phyloP scores from a whole-genome alignment of 768 basidiomycete genomes.

The Termitomyces sp. region DNA sequence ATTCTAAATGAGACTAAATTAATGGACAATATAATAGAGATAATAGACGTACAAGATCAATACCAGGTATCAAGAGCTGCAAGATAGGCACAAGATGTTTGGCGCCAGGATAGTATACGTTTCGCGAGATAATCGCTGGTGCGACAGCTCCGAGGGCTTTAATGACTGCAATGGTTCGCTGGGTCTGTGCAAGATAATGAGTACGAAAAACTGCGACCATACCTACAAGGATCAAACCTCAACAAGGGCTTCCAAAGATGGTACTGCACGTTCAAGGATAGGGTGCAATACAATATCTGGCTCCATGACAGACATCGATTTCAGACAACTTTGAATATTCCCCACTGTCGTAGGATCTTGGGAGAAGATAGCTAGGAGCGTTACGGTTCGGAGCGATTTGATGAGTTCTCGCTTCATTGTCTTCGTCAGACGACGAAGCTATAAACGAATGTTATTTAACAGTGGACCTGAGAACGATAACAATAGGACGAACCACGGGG shows the following conservation, averaged over 20 bases:
- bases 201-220: not conserved
- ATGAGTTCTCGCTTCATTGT: slow-evolving; percentile 82
- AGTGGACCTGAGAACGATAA: not conserved
- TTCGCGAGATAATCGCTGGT: slow-evolving; percentile 72
- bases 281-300: slow-evolving; percentile 81
- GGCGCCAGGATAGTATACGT: slow-evolving; percentile 76
- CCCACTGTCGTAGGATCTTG: slow-evolving; percentile 68
- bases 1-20: slow-evolving; percentile 37
- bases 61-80: slow-evolving; percentile 77
- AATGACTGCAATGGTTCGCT: slow-evolving; percentile 80
- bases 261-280: slow-evolving; percentile 77
- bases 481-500: slow-evolving; percentile 39
- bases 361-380: slow-evolving; percentile 86
- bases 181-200: slow-evolving; percentile 44
- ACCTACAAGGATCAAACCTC: slow-evolving; percentile 46
- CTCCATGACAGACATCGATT: slow-evolving; percentile 79
- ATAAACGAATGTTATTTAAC: not conserved
- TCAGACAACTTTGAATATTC: slow-evolving; percentile 76
- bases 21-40: not conserved
- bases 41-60: slow-evolving; percentile 61
- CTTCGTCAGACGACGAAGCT: slow-evolving; percentile 73
- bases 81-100: slow-evolving; percentile 78
- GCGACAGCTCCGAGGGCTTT: slow-evolving; percentile 80
- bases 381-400: slow-evolving; percentile 74
- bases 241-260: slow-evolving; percentile 82